Evolutionary conservation across 805 yeast species (phyloP), one percentile per base, ranked within the genome.

Genomic region (Ogataea ganodermae): DNA sequence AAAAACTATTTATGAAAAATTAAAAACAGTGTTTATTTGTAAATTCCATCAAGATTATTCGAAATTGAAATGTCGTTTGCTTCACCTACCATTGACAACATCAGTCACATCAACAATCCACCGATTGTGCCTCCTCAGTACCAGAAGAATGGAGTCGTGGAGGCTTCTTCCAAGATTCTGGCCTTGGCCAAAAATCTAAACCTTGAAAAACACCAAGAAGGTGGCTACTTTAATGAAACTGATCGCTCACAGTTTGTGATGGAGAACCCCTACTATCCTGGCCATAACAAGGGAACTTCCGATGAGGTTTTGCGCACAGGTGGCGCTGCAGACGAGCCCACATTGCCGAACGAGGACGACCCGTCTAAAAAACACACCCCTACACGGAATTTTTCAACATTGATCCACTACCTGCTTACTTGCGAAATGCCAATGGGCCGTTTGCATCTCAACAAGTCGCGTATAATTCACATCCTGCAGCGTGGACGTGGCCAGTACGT

Each of bases 181-280:
- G 52, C 59, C n/a, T 51, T 76, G 16, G 73, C 75, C 36, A 50
- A 64, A 9, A 61, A 67, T 8, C 62, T 73, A 40, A 52, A 63
- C 4, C 58, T 78, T 17, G 56, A 65, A 6, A 69, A 70, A 17
- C 84, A 80, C 58, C 73, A 68, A 44, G 84, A 79, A 60, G 84
- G 83, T 41, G 84, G 84, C 0, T 80, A 73, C 55, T 80, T 73
- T 58, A 76, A 68, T 42, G 83, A 80, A 52, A 80, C 84, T 0
- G 83, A 79, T 53, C 69, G 81, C 48, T 72, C 81, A 7, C 75
- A 76, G 2, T 72, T 70, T 41, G 42, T 51, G 2, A 67, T 76
- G 71, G 66, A 63, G 13, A 67, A 67, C 36, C 74, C 78, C 7
- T 70, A 69, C 51, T 59, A 62, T 21, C 66, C 66, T 3, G 66